Conservation (phyloP, 805 yeast species). For the Kazachstania kunashirensis region DNA sequence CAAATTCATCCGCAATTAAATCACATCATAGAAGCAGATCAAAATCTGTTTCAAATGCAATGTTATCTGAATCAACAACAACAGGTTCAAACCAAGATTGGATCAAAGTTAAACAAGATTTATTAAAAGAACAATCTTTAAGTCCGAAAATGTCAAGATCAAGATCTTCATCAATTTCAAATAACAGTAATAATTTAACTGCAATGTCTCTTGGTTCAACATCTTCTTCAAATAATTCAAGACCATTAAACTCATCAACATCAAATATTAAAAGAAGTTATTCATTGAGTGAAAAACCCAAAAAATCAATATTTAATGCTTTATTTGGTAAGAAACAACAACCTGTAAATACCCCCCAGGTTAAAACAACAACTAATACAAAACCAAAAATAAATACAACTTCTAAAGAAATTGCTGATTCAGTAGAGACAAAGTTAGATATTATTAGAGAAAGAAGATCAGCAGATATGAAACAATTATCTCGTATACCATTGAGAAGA, state of each 20-base stretch:
- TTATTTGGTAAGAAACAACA: constrained; percentile 16
- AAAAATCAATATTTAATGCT: constrained; percentile 22
- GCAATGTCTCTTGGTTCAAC: not conserved
- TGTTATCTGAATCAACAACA: constrained; percentile 3
- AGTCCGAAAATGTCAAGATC: not conserved
- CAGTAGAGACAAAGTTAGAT: not conserved
- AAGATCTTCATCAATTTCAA: constrained; percentile 11
- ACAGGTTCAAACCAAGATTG: not conserved
- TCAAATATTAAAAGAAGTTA: constrained; percentile 1
- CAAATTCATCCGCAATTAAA: too few species aligned
- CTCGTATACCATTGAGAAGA: constrained; percentile 38
- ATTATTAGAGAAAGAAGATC: not conserved
- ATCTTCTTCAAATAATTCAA: not conserved
- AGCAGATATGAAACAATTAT: constrained; percentile 2
- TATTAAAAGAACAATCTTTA: not conserved
- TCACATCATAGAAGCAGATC: constrained; percentile 16
- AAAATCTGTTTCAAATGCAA: constrained; percentile 15
- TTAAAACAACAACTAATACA: not conserved
- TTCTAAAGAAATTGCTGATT: not conserved
- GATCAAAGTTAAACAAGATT: not conserved
- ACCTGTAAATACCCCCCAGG: not conserved
- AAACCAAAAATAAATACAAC: not conserved
- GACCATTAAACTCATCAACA: not conserved
- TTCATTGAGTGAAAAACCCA: constrained; percentile 21
- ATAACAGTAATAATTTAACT: not conserved